Conservation (phyloP, 257 asterid species). For the Verbascum thapsus region DNA sequence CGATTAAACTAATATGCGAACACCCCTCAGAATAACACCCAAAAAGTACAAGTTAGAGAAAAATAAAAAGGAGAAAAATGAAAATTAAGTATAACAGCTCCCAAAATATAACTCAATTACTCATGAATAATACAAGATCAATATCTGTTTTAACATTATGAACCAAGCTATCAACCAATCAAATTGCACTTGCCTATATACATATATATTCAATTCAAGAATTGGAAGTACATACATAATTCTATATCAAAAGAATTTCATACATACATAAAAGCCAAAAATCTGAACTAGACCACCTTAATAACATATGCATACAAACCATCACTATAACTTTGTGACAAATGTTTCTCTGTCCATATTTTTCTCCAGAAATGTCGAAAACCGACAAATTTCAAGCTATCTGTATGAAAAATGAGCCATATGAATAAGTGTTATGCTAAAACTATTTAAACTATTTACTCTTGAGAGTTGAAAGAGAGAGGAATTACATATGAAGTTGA, state of each 20-base stretch:
- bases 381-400: slow-evolving; percentile 5
- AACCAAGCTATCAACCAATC: too few relatives aligned
- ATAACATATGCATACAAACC: background rate
- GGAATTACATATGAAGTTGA: slow-evolving; percentile 30
- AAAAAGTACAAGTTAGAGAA: too few relatives aligned
- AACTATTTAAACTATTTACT: slow-evolving; percentile 6
- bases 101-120: slow-evolving; percentile 3
- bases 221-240: slow-evolving; percentile 3
- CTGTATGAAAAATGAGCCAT: background rate
- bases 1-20: too few relatives aligned
- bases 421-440: background rate
- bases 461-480: slow-evolving; percentile 21
- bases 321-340: slow-evolving; percentile 11
- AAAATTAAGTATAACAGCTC: background rate
- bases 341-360: slow-evolving; percentile 6
- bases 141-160: too few relatives aligned
- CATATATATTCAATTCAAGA: slow-evolving; percentile 25
- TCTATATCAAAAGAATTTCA: slow-evolving; percentile 7
- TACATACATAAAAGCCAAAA: slow-evolving; percentile 9
- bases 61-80: too few relatives aligned
- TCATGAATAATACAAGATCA: slow-evolving; percentile 1
- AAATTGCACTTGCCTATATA: background rate
- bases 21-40: too few relatives aligned
- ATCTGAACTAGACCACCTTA: slow-evolving; percentile 27
- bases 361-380: background rate